Evolutionary conservation across 768 basidiomycete genomes (phyloP), one percentile per base, ranked within the genome.

Genomic region (Coprinopsis sp.): DNA sequence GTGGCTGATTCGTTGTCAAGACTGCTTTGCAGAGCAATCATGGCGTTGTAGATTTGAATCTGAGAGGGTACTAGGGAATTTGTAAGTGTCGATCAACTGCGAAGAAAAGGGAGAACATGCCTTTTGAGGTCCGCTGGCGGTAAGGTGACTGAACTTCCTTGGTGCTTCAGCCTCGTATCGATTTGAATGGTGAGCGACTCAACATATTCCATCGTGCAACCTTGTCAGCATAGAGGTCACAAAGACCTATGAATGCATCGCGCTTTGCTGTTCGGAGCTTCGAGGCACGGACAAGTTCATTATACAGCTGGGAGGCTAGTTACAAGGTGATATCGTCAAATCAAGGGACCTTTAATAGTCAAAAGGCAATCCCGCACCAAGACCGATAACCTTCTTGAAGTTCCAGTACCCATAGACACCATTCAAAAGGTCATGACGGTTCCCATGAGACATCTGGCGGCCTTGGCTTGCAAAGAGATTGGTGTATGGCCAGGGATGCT

Each of bases 401-500:
- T 62, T 62, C 62, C 60, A 64, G 34, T 61, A 37, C 1, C 18
- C 31, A 23, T 53, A 44, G 16, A 54, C 53, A 30, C 50, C 54
- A n/a, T 53, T 60, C 3, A 58, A 33, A 7, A 50, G 53, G 18
- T 64, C 63, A 5, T 62, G 57, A 12, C 61, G 53, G 49, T 64
- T 54, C 0, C 64, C 64, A 10, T 51, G 43, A 28, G 57, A 61
- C 65, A 66, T 66, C 31, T 66, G 62, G 0, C 55, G 50, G 0
- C 53, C 55, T 18, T 56, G 55, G 2, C 46, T 36, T 0, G 50
- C 58, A 3, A 60, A 44, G 13, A 53, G 52, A 38, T 66, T 65
- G 1, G 42, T 13, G 19, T 58, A 47, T 0, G 44, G 16, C 65
- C 66, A 67, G 1, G 28, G 19, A 2, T 56, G 48, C 52, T 68